phyloP scores from a whole-genome alignment of 2,329 filamentous ascomycete species.

The Purpureocillium lavendulum region DNA sequence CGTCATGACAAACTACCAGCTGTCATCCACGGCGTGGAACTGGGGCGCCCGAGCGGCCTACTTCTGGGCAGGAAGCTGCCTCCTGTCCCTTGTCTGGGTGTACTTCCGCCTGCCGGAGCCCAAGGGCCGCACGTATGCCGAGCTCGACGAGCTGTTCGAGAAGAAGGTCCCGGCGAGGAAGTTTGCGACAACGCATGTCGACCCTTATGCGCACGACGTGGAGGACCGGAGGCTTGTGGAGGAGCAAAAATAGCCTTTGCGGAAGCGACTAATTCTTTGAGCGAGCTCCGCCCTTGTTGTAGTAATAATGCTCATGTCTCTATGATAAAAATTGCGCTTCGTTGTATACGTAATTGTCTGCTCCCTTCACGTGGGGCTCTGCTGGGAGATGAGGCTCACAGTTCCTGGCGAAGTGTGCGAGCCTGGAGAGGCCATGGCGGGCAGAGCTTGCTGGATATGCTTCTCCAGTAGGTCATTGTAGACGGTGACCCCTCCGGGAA shows the following conservation, averaged over 20 bases:
- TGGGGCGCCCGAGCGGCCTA: slow-evolving; percentile 39
- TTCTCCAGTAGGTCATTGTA: slow-evolving; percentile 31
- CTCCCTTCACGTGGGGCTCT: not conserved
- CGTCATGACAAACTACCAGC: slow-evolving; percentile 39
- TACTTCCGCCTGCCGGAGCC: slow-evolving; percentile 45
- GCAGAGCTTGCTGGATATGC: slow-evolving; percentile 27
- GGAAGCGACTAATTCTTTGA: too few relatives aligned
- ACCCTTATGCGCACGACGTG: slow-evolving; percentile 20
- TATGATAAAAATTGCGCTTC: too few relatives aligned
- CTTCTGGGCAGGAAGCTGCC: slow-evolving; percentile 39
- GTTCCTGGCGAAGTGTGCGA: too few relatives aligned
- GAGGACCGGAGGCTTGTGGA: too few relatives aligned
- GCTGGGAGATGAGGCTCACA: not conserved
- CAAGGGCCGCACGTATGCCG: slow-evolving; percentile 36
- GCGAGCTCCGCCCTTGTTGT: too few relatives aligned
- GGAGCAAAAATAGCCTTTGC: too few relatives aligned
- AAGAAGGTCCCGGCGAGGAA: slow-evolving; percentile 19
- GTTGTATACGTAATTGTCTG: too few relatives aligned
- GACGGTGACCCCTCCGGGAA: slow-evolving; percentile 27
- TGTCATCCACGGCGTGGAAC: slow-evolving; percentile 36
- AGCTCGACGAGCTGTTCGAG: slow-evolving; percentile 26
- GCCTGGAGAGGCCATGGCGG: slow-evolving; percentile 6
- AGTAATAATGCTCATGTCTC: too few relatives aligned
- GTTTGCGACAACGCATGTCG: slow-evolving; percentile 25
- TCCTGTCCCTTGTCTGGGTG: slow-evolving; percentile 39